Evolutionary conservation across 352 stramenopile species (phyloP).

Genomic region (Elongisporangium senticosum): DNA sequence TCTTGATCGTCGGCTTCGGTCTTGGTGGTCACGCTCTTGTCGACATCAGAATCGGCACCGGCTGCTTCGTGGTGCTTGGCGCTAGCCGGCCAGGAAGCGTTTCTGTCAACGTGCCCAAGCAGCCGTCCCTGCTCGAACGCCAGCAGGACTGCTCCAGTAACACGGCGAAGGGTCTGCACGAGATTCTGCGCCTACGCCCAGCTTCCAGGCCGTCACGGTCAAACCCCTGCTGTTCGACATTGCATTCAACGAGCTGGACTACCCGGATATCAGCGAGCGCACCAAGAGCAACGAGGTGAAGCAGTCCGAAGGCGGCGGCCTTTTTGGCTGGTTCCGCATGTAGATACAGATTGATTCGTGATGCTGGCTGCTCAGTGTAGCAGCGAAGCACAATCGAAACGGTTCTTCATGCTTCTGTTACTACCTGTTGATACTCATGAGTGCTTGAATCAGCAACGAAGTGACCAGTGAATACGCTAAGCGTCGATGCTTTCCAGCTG

Average conservation of each 20-base stretch:
- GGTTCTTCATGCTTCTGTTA: too few species aligned
- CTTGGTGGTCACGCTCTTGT: too few species aligned
- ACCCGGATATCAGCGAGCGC: constrained; percentile 68
- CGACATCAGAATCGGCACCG: constrained; percentile 22
- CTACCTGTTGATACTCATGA: too few species aligned
- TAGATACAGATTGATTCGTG: constrained; percentile 12
- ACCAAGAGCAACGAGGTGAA: constrained; percentile 77
- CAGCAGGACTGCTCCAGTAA: constrained; percentile 50
- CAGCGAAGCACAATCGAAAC: too few species aligned
- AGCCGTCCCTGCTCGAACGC: constrained; percentile 42
- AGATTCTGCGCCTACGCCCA: constrained; percentile 59
- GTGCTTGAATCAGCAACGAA: too few species aligned
- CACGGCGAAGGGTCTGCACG: constrained; percentile 42
- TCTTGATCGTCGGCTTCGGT: constrained; percentile 30
- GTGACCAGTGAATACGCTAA: too few species aligned
- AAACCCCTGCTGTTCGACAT: constrained; percentile 84
- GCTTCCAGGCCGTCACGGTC: constrained; percentile 56
- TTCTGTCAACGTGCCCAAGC: constrained; percentile 24
- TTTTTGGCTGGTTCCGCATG: constrained; percentile 84
- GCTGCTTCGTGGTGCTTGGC: constrained; percentile 51
- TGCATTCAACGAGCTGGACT: constrained; percentile 77
- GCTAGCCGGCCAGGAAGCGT: constrained; percentile 50
- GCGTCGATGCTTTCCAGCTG: too few species aligned
- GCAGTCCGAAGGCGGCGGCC: constrained; percentile 38
- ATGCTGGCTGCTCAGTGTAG: too few species aligned